A percentile compares a stretch with the other conserved stretches of the same genome.
phyloP scores from a whole-genome alignment of 1,139 yeast species.

The Kurtzmaniella quercitrusa region DNA sequence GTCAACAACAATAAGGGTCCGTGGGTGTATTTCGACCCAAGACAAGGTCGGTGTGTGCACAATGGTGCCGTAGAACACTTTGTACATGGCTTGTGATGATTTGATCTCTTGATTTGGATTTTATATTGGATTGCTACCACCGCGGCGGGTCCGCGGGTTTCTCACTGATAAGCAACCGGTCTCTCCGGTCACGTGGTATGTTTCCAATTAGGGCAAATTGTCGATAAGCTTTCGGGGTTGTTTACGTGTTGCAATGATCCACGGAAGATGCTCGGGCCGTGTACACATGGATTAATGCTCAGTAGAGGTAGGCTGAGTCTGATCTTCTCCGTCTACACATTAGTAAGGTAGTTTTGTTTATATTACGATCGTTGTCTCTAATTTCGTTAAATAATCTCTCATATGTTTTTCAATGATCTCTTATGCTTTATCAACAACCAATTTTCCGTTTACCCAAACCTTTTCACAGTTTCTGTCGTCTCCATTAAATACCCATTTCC shows the following conservation, averaged over 20 bases:
- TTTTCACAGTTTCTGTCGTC: slow-evolving; percentile 81
- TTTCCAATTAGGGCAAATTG: not conserved
- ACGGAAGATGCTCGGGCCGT: no score
- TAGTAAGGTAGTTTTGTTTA: no score
- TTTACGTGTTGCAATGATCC: no score
- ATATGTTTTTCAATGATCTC: no score
- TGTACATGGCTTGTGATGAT: slow-evolving; percentile 2
- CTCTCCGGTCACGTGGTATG: not conserved
- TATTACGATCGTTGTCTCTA: no score
- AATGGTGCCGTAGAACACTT: slow-evolving; percentile 27
- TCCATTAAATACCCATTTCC: slow-evolving; percentile 93
- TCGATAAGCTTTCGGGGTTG: not conserved
- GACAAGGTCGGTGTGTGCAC: slow-evolving; percentile 31
- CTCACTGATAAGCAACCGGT: not conserved
- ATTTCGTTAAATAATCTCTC: no score
- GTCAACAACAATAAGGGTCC: slow-evolving; percentile 32
- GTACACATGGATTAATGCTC: no score
- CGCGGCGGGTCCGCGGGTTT: not conserved
- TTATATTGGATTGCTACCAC: not conserved
- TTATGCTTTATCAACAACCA: slow-evolving; percentile 42
- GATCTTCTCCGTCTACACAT: no score
- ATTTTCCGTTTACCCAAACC: slow-evolving; percentile 82
- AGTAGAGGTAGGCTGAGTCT: no score
- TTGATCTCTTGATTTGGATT: not conserved
- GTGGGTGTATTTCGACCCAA: slow-evolving; percentile 22